Evolutionary conservation across 2,329 filamentous ascomycete genomes (phyloP), one percentile per base, ranked within the genome.

Genomic region (Plectosphaerella cucumerina): DNA sequence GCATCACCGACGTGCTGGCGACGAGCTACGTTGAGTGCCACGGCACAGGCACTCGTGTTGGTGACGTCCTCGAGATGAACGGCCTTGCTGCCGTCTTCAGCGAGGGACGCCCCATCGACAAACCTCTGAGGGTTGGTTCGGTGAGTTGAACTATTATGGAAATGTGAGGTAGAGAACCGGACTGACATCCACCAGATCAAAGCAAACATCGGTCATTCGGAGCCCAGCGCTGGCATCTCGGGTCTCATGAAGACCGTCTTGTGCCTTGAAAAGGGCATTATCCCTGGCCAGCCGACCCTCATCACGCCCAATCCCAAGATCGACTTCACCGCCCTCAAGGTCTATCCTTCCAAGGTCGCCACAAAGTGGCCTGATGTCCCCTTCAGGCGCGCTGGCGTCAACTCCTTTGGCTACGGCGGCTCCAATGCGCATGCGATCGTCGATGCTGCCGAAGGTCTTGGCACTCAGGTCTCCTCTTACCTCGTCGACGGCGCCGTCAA

Each of bases 351-450:
- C 0, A 60, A 53, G 0, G 11, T 20, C 10, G 10, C 44, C 0
- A 50, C 4, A 1, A 34, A 53, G 0, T 64, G 60, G 33, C 31
- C 34, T 0, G 15, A 22, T 2, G 47, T 42, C 6, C 17, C 44
- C 2, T 43, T 47, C 3, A 17, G 33, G 2, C 37, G 53, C 11
- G 51, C 35, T 2, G 53, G 53, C 20, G 51, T 55, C n/a, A 53
- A 55, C 48, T 70, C 66, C 6, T 75, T 75, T 50, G 74, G 73
- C 2, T 75, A 71, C 21, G 73, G 74, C 15, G 74, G 74, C 37
- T 68, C 69, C 15, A 76, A 75, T 52, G 69, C 67, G 0, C 74
- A 77, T 52, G 61, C 64, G 4, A 68, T 76, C 14, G 53, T 77
- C 45, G 53, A 47, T 31, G 3, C 6, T 0, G 10, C 22, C 1